Percentiles rank a stretch among this genome's conserved stretches.
phyloP scores from a whole-genome alignment of 768 basidiomycete genomes.

The Boletus barrowsii region DNA sequence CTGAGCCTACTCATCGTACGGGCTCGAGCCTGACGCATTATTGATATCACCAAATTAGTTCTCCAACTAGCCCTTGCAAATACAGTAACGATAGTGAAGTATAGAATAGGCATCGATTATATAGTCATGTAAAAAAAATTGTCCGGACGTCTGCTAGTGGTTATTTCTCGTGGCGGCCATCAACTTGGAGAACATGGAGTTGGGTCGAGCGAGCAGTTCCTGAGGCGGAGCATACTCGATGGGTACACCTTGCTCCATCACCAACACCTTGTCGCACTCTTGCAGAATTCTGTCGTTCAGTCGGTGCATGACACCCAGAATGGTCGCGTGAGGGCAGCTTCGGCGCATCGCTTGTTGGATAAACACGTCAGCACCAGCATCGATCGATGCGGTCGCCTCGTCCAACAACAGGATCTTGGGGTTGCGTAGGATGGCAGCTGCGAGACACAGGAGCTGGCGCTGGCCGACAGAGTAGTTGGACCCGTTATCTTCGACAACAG shows the following conservation, averaged over 20 bases:
- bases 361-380: slow-evolving; percentile 83
- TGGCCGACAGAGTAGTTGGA: slow-evolving; percentile 87
- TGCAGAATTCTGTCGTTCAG: slow-evolving; percentile 26
- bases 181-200: slow-evolving; percentile 28
- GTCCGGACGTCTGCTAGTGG: neutral
- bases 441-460: slow-evolving; percentile 73
- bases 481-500: slow-evolving; percentile 71
- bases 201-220: slow-evolving; percentile 19
- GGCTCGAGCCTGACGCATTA: too few relatives aligned
- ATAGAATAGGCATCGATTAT: too few relatives aligned
- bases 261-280: slow-evolving; percentile 32
- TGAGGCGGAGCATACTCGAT: slow-evolving; percentile 26
- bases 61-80: neutral
- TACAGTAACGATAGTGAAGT: neutral
- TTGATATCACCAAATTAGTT: neutral
- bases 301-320: slow-evolving; percentile 31
- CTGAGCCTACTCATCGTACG: too few relatives aligned
- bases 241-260: slow-evolving; percentile 38
- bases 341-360: slow-evolving; percentile 36
- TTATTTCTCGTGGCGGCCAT: slow-evolving; percentile 24
- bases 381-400: slow-evolving; percentile 59
- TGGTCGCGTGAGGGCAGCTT: slow-evolving; percentile 29
- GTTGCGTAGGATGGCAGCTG: slow-evolving; percentile 30
- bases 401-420: slow-evolving; percentile 31
- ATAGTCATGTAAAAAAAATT: neutral